Conservation (phyloP, 176 grass and related monocot genomes). For the Oryza meridionalis region DNA sequence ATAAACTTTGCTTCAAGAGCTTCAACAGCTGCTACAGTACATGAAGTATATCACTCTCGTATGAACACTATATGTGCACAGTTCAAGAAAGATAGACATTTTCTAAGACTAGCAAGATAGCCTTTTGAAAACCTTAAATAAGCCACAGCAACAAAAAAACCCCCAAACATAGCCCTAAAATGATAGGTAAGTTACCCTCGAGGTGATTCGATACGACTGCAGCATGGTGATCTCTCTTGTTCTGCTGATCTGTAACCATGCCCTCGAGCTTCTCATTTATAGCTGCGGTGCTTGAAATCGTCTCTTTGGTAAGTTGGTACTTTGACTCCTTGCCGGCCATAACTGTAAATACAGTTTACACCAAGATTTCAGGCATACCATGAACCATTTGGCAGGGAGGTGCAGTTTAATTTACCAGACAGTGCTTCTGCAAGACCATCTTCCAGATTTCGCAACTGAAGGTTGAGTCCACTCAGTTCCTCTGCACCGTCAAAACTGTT, state of each 20-base stretch:
- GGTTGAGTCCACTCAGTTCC: slow-evolving; percentile 46
- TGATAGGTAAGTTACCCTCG: slow-evolving; percentile 40
- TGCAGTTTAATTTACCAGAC: slow-evolving; percentile 28
- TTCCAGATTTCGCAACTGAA: slow-evolving; percentile 40
- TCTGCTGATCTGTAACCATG: slow-evolving; percentile 28
- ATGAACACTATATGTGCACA: not conserved
- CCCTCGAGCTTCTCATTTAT: slow-evolving; percentile 41
- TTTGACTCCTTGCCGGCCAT: slow-evolving; percentile 45
- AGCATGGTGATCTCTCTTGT: slow-evolving; percentile 30
- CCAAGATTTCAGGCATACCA: slow-evolving; percentile 2
- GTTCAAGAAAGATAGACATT: slow-evolving; percentile 1
- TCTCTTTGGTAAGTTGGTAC: slow-evolving; percentile 5
- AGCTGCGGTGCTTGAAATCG: slow-evolving; percentile 27
- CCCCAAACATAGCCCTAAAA: not conserved
- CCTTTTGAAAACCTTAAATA: not conserved
- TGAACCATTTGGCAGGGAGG: not conserved
- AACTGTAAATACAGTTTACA: slow-evolving; percentile 42
- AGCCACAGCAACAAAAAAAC: not conserved
- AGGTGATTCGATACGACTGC: slow-evolving; percentile 42
- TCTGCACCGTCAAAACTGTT: slow-evolving; percentile 41
- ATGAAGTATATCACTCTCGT: slow-evolving; percentile 10
- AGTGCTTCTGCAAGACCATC: slow-evolving; percentile 40
- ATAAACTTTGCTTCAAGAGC: slow-evolving; percentile 43
- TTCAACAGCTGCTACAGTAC: slow-evolving; percentile 44
- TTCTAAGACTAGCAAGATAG: slow-evolving; percentile 1